Evolutionary conservation across 805 yeast species (phyloP).

Genomic region (Ogataea parapolymorpha): DNA sequence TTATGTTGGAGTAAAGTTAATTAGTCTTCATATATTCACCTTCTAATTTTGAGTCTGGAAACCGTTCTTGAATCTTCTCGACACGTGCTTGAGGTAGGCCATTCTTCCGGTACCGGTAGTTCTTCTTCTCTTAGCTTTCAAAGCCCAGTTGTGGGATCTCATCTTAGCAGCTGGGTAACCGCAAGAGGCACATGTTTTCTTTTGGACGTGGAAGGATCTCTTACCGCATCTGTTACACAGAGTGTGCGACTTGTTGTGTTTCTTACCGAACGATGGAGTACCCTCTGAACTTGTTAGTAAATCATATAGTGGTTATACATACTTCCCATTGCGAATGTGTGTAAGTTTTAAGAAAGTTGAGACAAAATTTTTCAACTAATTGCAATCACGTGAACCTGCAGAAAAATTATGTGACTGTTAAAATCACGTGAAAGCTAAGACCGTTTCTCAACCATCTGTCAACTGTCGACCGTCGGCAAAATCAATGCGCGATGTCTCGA

Average conservation of each 20-base stretch:
- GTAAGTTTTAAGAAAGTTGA: slow-evolving; percentile 7
- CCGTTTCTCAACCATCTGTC: not conserved
- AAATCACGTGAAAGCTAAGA: slow-evolving; percentile 3
- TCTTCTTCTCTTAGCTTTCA: slow-evolving; percentile 98
- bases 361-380: slow-evolving; percentile 14
- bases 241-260: slow-evolving; percentile 99
- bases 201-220: slow-evolving; percentile 98
- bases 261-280: slow-evolving; percentile 99
- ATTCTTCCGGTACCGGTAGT: slow-evolving; percentile 99
- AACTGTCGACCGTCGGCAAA: slow-evolving; percentile 8
- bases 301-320: slow-evolving; percentile 40
- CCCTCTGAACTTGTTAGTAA: slow-evolving; percentile 64
- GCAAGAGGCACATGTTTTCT: slow-evolving; percentile 98
- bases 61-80: slow-evolving; percentile 98
- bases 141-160: slow-evolving; percentile 99
- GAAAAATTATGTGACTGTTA: slow-evolving; percentile 5
- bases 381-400: slow-evolving; percentile 9
- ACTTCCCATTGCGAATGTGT: slow-evolving; percentile 64
- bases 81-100: slow-evolving; percentile 94
- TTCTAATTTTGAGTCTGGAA: slow-evolving; percentile 67
- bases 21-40: slow-evolving; percentile 14
- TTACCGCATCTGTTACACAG: slow-evolving; percentile 98
- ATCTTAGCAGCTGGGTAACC: slow-evolving; percentile 99
- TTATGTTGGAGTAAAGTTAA: slow-evolving; percentile 15
- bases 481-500: slow-evolving; percentile 2